These are phyloP conservation scores for Colletotrichum lupini DNA, from an alignment of 2,329 filamentous ascomycete genomes.

Conservation along the genomic window DNA sequence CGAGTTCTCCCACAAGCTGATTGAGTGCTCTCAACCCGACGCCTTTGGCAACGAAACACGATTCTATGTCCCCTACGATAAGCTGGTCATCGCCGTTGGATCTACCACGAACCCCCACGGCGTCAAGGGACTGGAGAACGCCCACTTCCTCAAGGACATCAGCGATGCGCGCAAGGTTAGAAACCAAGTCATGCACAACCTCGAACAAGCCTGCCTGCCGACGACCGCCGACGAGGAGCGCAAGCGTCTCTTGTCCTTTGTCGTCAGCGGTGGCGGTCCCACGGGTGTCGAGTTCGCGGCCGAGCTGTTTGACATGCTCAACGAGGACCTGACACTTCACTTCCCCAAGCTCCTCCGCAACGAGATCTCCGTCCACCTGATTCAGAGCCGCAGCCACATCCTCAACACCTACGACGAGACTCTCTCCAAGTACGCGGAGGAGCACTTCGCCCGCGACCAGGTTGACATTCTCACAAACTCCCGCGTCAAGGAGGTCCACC, in stretches of 20 bases:
- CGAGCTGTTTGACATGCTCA: conserved; percentile 94
- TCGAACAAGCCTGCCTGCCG: conserved; percentile 92
- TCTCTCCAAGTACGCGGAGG: conserved; percentile 90
- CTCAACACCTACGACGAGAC: conserved; percentile 98
- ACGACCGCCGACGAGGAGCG: conserved; percentile 91
- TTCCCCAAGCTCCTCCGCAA: conserved; percentile 95
- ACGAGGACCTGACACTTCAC: conserved; percentile 86
- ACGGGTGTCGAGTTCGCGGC: conserved; percentile 98
- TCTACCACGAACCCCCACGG: conserved; percentile 95
- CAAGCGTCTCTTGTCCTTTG: conserved; percentile 88
- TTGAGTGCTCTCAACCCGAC: conserved; percentile 84
- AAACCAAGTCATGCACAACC: conserved; percentile 87
- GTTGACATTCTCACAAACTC: conserved; percentile 94
- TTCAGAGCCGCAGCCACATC: conserved; percentile 94
- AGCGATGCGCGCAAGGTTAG: conserved; percentile 90
- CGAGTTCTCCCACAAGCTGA: conserved; percentile 89
- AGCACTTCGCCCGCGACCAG: conserved; percentile 89
- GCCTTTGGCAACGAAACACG: conserved; percentile 76
- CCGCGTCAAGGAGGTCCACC: conserved; percentile 86
- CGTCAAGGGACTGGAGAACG: conserved; percentile 93
- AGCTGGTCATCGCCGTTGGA: conserved; percentile 91
- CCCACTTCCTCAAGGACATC: conserved; percentile 95
- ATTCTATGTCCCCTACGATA: conserved; percentile 98
- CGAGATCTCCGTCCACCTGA: conserved; percentile 96
- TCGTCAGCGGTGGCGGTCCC: conserved; percentile 93